Base-by-base conservation (phyloP, 2,329 filamentous ascomycete species). In the Diaporthe velutina region DNA sequence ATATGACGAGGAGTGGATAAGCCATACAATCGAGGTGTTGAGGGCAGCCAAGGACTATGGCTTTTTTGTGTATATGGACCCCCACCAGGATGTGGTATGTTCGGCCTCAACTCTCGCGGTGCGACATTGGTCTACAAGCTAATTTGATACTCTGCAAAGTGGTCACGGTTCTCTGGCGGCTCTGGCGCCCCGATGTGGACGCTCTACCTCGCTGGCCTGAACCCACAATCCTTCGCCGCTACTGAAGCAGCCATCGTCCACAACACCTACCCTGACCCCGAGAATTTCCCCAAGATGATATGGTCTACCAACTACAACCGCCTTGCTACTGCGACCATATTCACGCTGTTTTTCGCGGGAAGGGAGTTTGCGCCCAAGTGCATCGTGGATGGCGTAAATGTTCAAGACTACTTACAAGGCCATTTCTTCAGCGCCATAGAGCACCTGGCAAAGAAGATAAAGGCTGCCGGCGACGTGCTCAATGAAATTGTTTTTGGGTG, bases 181-280 rank as follows among this genome's bases (percentile, higher is more conserved):
- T 98, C 96, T 35, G 97, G 97, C 42, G 97, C 97, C 7, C 97
- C 97, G 1, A 93, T 98, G 91, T 99, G 97, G 97, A 99, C 97
- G 28, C 84, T 99, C 2, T 98, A 98, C 83, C 97, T 97, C 35
- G 96, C 94, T 78, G 97, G 97, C 12, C 87, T 99, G 61, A 95
- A 99, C 81, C 97, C 97, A 0, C 89, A 93, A 82, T 92, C 90
- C 78, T 98, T 99, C 80, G 91, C 92, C 70, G 92, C 91, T 28
- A 99, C 96, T 19, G 94, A 98, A 84, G 96, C 96, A 5, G 95
- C 97, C 50, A 90, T 98, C 75, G 96, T 99, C 9, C 97, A 99
- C 71, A 99, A 98, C 80, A 97, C 94, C 2, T 98, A 95, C 81
- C 92, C 94, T 13, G 90, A 98, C 28, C 95, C 96, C 12, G 92